Evolutionary conservation across 257 asterid species (phyloP).

Genomic region (Sherardia arvensis): DNA sequence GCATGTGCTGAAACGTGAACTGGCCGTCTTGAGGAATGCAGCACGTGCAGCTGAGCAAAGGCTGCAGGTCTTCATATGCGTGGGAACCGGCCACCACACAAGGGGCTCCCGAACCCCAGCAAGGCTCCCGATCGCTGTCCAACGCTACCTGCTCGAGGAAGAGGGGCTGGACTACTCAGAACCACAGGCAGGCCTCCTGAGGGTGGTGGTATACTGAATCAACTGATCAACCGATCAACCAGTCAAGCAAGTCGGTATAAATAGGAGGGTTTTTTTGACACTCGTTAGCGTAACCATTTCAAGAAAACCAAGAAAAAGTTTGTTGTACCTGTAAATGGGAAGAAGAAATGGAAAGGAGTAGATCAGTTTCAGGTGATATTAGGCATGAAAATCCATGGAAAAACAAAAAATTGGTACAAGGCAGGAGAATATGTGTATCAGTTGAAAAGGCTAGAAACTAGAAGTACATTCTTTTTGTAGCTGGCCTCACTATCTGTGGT

Average conservation of each 20-base stretch:
- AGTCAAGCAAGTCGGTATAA: background rate
- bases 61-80: conserved; percentile 77
- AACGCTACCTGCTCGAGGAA: conserved; percentile 82
- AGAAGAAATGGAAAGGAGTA: conserved; percentile 17
- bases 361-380: conserved; percentile 15
- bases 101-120: conserved; percentile 87
- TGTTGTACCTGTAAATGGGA: conserved; percentile 48
- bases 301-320: conserved; percentile 4
- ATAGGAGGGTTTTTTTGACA: conserved; percentile 17
- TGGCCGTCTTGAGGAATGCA: conserved; percentile 58
- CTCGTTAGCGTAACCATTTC: conserved; percentile 3
- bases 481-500: conserved; percentile 12
- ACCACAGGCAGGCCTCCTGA: conserved; percentile 58
- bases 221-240: no score
- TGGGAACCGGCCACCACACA: conserved; percentile 95
- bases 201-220: conserved; percentile 23
- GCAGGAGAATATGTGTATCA: conserved; percentile 19
- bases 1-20: conserved; percentile 86
- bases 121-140: conserved; percentile 85
- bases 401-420: background rate
- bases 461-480: conserved; percentile 48
- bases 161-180: conserved; percentile 86
- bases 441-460: conserved; percentile 28
- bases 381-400: conserved; percentile 4
- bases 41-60: conserved; percentile 77